These are phyloP conservation scores for Penicillium oxalicum DNA, from an alignment of 2,329 filamentous ascomycete genomes.

Conservation along the genomic window DNA sequence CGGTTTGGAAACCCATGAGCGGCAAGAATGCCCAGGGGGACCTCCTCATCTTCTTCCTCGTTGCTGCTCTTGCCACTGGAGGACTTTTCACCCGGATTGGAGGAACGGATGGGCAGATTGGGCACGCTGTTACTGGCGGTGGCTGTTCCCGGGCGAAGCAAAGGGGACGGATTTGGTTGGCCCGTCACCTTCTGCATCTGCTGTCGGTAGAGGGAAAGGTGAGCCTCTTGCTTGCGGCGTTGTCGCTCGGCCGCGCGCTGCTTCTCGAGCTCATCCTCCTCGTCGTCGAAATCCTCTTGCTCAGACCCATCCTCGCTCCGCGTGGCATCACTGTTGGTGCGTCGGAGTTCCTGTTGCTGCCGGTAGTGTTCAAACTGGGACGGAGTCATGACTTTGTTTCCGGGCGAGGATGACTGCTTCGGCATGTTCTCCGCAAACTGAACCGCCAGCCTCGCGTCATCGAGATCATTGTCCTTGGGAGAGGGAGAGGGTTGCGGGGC, in stretches of 20 bases:
- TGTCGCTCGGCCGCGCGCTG: slow-evolving; percentile 67
- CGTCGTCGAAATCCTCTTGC: slow-evolving; percentile 64
- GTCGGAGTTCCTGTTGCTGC: slow-evolving; percentile 62
- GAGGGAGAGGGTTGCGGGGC: slow-evolving; percentile 11
- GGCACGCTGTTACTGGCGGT: slow-evolving; percentile 57
- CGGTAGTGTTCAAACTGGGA: slow-evolving; percentile 79
- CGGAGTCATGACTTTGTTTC: slow-evolving; percentile 77
- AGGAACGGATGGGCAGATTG: slow-evolving; percentile 45
- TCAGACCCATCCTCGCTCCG: slow-evolving; percentile 48
- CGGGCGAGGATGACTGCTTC: slow-evolving; percentile 26
- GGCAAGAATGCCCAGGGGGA: slow-evolving; percentile 77
- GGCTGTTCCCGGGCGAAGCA: slow-evolving; percentile 51
- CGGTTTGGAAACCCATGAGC: slow-evolving; percentile 83
- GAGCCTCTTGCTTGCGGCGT: slow-evolving; percentile 80
- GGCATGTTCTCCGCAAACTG: slow-evolving; percentile 39
- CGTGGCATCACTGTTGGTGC: slow-evolving; percentile 46
- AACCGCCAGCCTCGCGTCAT: slow-evolving; percentile 41
- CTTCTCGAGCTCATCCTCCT: slow-evolving; percentile 74
- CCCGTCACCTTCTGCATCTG: slow-evolving; percentile 97
- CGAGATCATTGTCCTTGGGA: slow-evolving; percentile 14
- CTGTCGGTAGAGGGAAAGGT: slow-evolving; percentile 82
- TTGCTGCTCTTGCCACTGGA: slow-evolving; percentile 35
- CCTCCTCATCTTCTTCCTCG: slow-evolving; percentile 74
- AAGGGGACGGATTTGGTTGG: slow-evolving; percentile 51
- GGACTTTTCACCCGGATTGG: slow-evolving; percentile 34